A percentile compares a stretch with the other conserved stretches of the same genome.
Conservation (phyloP, 1,284 basidiomycete species). For the Ceratobasidium sp. region DNA sequence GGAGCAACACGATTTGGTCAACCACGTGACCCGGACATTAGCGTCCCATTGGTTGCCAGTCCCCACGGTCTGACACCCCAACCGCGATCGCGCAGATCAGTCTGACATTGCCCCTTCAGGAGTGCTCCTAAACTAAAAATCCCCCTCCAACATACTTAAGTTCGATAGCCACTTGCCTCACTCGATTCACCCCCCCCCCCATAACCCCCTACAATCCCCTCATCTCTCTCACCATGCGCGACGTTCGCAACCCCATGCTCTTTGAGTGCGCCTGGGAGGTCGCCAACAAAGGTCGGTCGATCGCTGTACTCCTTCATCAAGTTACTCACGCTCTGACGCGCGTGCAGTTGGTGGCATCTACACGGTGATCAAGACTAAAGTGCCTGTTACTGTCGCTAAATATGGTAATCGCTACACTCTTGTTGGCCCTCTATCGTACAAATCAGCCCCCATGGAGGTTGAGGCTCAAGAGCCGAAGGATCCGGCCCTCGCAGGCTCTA, state of each 20-base stretch:
- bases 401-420: slow-evolving; percentile 93
- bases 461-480: slow-evolving; percentile 89
- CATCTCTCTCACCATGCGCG: slow-evolving; percentile 61
- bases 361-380: slow-evolving; percentile 99
- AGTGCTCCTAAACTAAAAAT: slow-evolving; percentile 36
- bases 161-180: slow-evolving; percentile 18
- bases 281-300: slow-evolving; percentile 79
- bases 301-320: slow-evolving; percentile 5
- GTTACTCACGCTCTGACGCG: slow-evolving; percentile 14
- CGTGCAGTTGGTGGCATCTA: slow-evolving; percentile 92
- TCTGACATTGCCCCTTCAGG: slow-evolving; percentile 27
- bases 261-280: slow-evolving; percentile 96
- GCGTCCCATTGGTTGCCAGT: too few relatives aligned
- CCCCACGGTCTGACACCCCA: slow-evolving; percentile 31
- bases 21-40: too few relatives aligned
- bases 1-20: too few relatives aligned
- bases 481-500: slow-evolving; percentile 75
- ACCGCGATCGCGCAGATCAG: slow-evolving; percentile 38
- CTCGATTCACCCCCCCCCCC: slow-evolving; percentile 7
- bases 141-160: slow-evolving; percentile 21
- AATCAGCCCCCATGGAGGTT: slow-evolving; percentile 98
- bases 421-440: slow-evolving; percentile 95
- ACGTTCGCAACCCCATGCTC: slow-evolving; percentile 82
- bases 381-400: slow-evolving; percentile 95
- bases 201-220: slow-evolving; percentile 2